phyloP scores from a whole-genome alignment of 1,284 basidiomycete genomes.

The Apiotrichum mycotoxinovorans region DNA sequence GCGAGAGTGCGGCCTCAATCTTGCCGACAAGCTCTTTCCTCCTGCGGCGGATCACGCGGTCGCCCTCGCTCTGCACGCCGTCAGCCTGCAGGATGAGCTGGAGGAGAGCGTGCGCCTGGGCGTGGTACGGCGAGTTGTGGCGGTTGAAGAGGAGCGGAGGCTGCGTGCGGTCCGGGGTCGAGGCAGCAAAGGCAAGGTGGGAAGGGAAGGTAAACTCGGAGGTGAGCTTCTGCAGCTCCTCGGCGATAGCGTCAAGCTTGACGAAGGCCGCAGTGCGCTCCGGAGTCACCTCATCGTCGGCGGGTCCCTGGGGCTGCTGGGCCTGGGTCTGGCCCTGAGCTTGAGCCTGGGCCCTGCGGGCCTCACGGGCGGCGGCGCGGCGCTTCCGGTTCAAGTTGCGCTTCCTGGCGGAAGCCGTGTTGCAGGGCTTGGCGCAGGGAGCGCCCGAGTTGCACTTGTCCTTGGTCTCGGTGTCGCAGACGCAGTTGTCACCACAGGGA shows the following conservation, averaged over 20 bases:
- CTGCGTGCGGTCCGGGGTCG: constrained; percentile 18
- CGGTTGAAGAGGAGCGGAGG: constrained; percentile 55
- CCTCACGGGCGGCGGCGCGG: neutral
- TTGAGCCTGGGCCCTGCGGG: neutral
- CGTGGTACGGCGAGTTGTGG: constrained; percentile 58
- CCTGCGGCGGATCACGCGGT: constrained; percentile 57
- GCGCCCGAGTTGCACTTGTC: constrained; percentile 2
- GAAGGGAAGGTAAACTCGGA: constrained; percentile 38
- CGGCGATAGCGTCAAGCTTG: constrained; percentile 29
- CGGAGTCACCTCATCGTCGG: constrained; percentile 49
- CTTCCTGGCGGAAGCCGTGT: neutral
- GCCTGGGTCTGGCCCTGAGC: too few relatives aligned
- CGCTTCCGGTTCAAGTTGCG: constrained; percentile 13
- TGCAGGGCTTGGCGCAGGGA: constrained; percentile 3
- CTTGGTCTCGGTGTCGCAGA: constrained; percentile 4
- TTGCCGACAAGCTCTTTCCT: constrained; percentile 59
- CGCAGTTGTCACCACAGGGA: constrained; percentile 3
- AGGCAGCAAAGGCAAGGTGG: constrained; percentile 33
- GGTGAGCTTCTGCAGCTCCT: constrained; percentile 27
- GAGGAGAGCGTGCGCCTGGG: constrained; percentile 60
- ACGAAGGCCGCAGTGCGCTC: neutral
- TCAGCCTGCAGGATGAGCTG: constrained; percentile 64
- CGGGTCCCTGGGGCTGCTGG: too few relatives aligned
- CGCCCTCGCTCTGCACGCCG: constrained; percentile 63
- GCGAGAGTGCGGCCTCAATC: constrained; percentile 63